Conservation (phyloP, 1,284 basidiomycete genomes). For the Cutaneotrichosporon sp. region DNA sequence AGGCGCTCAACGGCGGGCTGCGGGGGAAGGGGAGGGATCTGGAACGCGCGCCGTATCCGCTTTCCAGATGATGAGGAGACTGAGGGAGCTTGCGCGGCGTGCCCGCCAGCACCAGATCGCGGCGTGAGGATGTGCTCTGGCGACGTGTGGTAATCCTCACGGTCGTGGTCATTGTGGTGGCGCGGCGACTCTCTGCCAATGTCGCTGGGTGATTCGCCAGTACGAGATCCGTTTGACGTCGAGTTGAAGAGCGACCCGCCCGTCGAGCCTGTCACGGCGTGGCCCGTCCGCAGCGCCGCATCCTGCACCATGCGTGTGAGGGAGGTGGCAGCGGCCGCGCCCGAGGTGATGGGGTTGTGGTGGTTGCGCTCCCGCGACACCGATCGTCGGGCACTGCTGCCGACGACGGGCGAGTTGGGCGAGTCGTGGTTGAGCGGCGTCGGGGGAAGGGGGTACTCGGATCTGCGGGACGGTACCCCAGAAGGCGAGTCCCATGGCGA, state of each 20-base stretch:
- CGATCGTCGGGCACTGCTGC: conserved; percentile 6
- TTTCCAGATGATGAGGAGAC: conserved; percentile 16
- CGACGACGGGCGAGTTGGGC: conserved; percentile 20
- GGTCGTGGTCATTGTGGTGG: conserved; percentile 7
- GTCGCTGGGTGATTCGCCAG: conserved; percentile 20
- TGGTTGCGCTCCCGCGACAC: conserved; percentile 5
- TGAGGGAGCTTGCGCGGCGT: conserved; percentile 5
- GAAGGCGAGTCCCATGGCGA: conserved; percentile 19
- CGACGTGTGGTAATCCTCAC: conserved; percentile 11
- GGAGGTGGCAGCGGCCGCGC: conserved; percentile 30
- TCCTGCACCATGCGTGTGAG: conserved; percentile 47
- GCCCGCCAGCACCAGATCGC: conserved; percentile 16
- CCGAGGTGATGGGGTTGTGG: conserved; percentile 18
- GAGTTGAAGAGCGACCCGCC: conserved; percentile 20
- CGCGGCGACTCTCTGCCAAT: conserved; percentile 19
- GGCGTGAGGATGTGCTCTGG: conserved; percentile 20
- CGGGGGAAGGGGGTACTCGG: conserved; percentile 29
- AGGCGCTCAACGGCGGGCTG: conserved; percentile 49
- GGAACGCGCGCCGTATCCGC: conserved; percentile 27
- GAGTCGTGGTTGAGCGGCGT: conserved; percentile 19
- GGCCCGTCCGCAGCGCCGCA: conserved; percentile 43
- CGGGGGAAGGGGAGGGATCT: conserved; percentile 47
- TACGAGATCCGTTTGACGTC: conserved; percentile 12
- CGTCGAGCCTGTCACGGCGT: conserved; percentile 32
- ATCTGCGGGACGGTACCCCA: conserved; percentile 16